Evolutionary conservation across 371 early-diverging fungal genomes (phyloP), one percentile per base, ranked within the genome.

Genomic region (Cokeromyces recurvatus): DNA sequence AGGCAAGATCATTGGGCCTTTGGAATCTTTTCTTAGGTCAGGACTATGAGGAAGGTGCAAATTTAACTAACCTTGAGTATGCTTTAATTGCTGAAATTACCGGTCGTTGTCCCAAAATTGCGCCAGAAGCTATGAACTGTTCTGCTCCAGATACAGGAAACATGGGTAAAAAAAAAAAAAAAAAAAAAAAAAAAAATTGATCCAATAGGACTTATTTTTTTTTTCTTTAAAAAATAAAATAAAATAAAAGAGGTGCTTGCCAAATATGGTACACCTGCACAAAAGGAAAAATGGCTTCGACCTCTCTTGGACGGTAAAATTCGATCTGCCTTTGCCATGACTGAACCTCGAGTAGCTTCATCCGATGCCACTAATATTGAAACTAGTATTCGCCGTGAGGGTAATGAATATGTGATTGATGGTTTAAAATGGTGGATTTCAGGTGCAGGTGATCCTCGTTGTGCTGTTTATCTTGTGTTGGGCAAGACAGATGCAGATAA

Each of bases 341-440:
- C 98, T 16, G 98, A 97, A 67, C 86, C 90, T 9, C 74, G 62
- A 0, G 94, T 96, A 15, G 94, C 98, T 1, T 91, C 91, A 11
- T 93, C 96, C 29, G 96, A 97, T 67, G 98, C 98, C 0, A 93
- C 94, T 57, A 95, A 96, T 72, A 95, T 96, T 49, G 85, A 87
- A 57, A 87, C 91, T 29, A 64, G 65, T 31, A 94, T 95, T 48
- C 74, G 69, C 55, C 79, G 81, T 34, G 66, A 76, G 4, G 77
- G 75, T 35, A 79, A 86, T 48, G 65, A 86, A 17, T 95, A 89
- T 54, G 77, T 92, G 4, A 78, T 97, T 51, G 94, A 90, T 50
- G 98, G 98, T 29, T 81, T 80, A 54, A 97, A 97, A 75, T 95
- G 95, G 92, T 97, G 95, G 93, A 95, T 95, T 50, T 86, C 89